Base-by-base conservation (phyloP, 2,329 filamentous ascomycete species). In the Harringtonia aguacate region DNA sequence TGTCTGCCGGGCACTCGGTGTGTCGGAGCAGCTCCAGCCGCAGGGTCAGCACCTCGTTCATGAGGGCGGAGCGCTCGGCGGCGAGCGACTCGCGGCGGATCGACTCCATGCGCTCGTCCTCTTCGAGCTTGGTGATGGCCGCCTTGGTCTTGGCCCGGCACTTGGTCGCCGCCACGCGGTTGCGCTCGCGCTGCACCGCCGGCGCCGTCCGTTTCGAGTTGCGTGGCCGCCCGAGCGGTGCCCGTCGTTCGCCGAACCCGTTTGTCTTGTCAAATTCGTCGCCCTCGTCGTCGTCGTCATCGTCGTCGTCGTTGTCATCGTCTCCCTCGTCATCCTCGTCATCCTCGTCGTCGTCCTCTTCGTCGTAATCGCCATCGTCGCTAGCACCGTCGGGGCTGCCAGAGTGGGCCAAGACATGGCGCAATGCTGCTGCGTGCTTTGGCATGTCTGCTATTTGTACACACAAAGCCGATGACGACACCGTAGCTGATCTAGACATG, bases 91-190 rank as follows among this genome's bases (percentile, higher is more conserved):
- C 39, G 27, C 50, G 50, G 39, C 51, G 48, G 9, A 41, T 34
- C 15, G 48, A 46, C 15, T 51, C 42, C 2, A 42, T 45, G 4
- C 45, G 41, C 39, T 56, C 56, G 8, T 52, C 46, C 21, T 52
- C 50, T 42, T 58, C 51, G 9, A 61, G 50, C 21, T 55, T 49
- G 8, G 48, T 48, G 9, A 50, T 45, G 9, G 54, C 54, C 1
- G 52, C 51, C 36, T 56, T 57, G 12, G 54, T 54, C 44, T 60
- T 60, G 21, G 53, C 55, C 9, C 59, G 54, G 51, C 56, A 61
- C 36, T 55, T 56, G 24, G 49, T 56, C 1, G 58, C 59, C 0
- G 58, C 59, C 2, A 48, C 44, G 4, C 58, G 56, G 49, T 59
- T 61, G 29, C 55, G 52, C 30, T 48, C 52, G 7, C 50, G 51